Percentiles rank a stretch among this genome's conserved stretches.
These are phyloP conservation scores for Arxiozyma slooffiae DNA, from an alignment of 1,139 yeast species.

Conservation along the genomic window DNA sequence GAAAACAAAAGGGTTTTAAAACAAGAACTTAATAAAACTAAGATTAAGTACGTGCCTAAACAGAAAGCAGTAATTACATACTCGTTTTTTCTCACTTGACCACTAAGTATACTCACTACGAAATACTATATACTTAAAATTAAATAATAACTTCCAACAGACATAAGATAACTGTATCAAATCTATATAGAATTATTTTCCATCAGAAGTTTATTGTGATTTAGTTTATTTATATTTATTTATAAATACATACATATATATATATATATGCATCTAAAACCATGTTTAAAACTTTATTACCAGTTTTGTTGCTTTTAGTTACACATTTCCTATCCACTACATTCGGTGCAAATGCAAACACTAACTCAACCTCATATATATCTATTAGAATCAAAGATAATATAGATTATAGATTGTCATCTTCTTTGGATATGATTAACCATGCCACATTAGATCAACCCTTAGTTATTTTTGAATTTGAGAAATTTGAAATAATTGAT, in stretches of 20 bases:
- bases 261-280: too few species aligned
- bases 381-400: conserved; percentile 9
- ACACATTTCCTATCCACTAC: conserved; percentile 15
- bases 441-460: conserved; percentile 16
- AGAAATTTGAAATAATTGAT: conserved; percentile 15
- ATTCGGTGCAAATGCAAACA: conserved; percentile 7
- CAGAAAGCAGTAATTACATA: too few species aligned
- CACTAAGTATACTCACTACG: too few species aligned
- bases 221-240: too few species aligned
- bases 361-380: conserved; percentile 12
- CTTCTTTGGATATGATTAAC: conserved; percentile 8
- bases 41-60: too few species aligned
- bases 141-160: too few species aligned
- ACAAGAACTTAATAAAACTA: too few species aligned
- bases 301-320: conserved; percentile 28
- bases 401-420: conserved; percentile 4
- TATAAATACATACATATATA: too few species aligned
- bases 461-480: conserved; percentile 20
- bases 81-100: too few species aligned
- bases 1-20: too few species aligned
- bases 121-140: too few species aligned
- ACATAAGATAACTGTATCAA: neutral
- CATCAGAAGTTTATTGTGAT: neutral
- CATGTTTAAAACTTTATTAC: neutral
- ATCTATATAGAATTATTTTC: too few species aligned